Evolutionary conservation across 345 rosid species (phyloP).

Genomic region (Capsella bursapastoris): DNA sequence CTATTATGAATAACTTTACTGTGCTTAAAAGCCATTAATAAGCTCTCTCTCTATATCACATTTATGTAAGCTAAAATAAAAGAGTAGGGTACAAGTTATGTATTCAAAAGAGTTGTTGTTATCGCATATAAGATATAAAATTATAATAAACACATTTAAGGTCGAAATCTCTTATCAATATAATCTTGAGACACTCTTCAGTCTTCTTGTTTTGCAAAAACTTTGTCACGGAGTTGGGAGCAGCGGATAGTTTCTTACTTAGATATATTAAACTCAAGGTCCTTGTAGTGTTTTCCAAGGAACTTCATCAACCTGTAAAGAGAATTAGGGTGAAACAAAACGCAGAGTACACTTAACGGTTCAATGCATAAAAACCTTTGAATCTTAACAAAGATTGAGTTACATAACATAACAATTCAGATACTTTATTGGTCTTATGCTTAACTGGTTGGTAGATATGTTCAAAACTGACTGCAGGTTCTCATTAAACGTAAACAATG

Average conservation of each 20-base stretch:
- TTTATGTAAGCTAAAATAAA: not conserved
- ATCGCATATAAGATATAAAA: too few species aligned
- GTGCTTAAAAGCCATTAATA: not conserved
- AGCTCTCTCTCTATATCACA: not conserved
- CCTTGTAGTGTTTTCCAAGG: constrained; percentile 8
- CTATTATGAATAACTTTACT: not conserved
- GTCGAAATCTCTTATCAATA: too few species aligned
- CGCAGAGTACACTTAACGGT: not conserved
- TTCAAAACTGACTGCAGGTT: constrained; percentile 6
- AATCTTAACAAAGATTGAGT: constrained; percentile 10
- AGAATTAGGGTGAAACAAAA: not conserved
- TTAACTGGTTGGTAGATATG: not conserved
- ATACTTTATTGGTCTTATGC: constrained; percentile 3
- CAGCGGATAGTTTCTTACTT: constrained; percentile 26
- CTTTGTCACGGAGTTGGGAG: constrained; percentile 29
- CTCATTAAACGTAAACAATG: constrained; percentile 11
- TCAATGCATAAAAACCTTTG: not conserved
- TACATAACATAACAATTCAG: constrained; percentile 6
- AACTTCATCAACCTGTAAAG: constrained; percentile 26
- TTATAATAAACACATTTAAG: too few species aligned
- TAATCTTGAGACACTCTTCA: not conserved
- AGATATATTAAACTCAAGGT: constrained; percentile 22
- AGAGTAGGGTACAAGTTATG: not conserved
- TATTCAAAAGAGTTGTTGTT: not conserved
- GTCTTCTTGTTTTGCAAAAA: constrained; percentile 27